Conservation (phyloP, 192 early-diverging fungal genomes). For the Martensiomyces pterosporus region DNA sequence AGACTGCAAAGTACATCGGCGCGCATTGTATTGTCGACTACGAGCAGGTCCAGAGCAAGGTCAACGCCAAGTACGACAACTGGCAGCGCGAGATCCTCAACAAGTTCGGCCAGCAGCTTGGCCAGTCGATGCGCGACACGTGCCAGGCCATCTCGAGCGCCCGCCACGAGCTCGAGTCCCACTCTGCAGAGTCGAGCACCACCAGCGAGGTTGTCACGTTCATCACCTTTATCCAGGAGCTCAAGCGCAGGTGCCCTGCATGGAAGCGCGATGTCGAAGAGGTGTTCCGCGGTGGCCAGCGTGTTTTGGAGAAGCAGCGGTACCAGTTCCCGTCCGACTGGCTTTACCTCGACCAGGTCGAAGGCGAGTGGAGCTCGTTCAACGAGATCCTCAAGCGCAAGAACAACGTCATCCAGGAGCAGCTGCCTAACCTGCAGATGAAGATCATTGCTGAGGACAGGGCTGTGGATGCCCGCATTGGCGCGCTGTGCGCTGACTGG, state of each 20-base stretch:
- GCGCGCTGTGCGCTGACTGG: slow-evolving; percentile 84
- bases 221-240: slow-evolving; percentile 93
- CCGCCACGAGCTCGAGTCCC: slow-evolving; percentile 82
- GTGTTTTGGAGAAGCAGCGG: slow-evolving; percentile 86
- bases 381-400: slow-evolving; percentile 90
- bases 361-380: slow-evolving; percentile 97
- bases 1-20: slow-evolving; percentile 84
- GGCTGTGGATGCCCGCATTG: slow-evolving; percentile 78
- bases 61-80: slow-evolving; percentile 94
- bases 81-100: slow-evolving; percentile 97
- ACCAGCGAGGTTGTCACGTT: slow-evolving; percentile 91
- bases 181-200: slow-evolving; percentile 74
- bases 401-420: slow-evolving; percentile 89
- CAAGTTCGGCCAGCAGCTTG: slow-evolving; percentile 81
- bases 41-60: slow-evolving; percentile 97
- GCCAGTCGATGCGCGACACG: slow-evolving; percentile 76
- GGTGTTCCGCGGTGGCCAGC: slow-evolving; percentile 85
- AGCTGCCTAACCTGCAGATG: slow-evolving; percentile 86
- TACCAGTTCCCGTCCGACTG: slow-evolving; percentile 95
- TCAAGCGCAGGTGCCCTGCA: slow-evolving; percentile 72
- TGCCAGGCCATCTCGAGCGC: slow-evolving; percentile 69
- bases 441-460: slow-evolving; percentile 96
- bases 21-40: slow-evolving; percentile 85
- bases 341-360: slow-evolving; percentile 92
- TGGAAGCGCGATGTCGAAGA: slow-evolving; percentile 81